Percentiles rank a stretch among this genome's conserved stretches.
Conservation (phyloP, 805 yeast genomes). For the Naumovozyma dairenensis region DNA sequence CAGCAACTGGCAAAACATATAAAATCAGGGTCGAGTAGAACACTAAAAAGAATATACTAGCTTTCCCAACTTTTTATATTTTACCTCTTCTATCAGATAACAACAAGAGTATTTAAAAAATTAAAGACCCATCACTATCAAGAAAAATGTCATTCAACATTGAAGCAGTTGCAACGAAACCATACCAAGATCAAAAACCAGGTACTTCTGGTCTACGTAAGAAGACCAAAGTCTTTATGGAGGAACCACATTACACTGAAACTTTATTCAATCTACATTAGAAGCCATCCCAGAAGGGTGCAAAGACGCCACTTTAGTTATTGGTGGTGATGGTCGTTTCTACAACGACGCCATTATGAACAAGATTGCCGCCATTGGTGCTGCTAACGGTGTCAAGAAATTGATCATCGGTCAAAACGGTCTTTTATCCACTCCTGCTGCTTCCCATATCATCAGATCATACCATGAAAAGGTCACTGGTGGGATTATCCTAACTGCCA, state of each 20-base stretch:
- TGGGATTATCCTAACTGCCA: slow-evolving; percentile 91
- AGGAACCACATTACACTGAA: slow-evolving; percentile 74
- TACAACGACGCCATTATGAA: slow-evolving; percentile 78
- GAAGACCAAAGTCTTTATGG: slow-evolving; percentile 74
- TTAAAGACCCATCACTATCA: too few species aligned
- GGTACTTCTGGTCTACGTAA: slow-evolving; percentile 96
- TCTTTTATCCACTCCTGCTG: slow-evolving; percentile 89
- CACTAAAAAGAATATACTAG: too few species aligned
- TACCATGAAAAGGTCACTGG: slow-evolving; percentile 60
- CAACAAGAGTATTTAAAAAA: too few species aligned
- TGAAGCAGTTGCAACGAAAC: slow-evolving; percentile 47
- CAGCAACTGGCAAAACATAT: too few species aligned
- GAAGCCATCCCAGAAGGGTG: slow-evolving; percentile 88
- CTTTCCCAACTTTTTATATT: too few species aligned
- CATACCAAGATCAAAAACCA: slow-evolving; percentile 88
- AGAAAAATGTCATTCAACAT: slow-evolving; percentile 15
- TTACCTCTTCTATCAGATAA: too few species aligned
- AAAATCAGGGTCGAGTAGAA: too few species aligned
- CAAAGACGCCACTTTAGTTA: slow-evolving; percentile 61
- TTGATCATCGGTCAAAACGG: slow-evolving; percentile 84
- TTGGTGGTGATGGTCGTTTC: slow-evolving; percentile 96
- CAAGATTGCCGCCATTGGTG: slow-evolving; percentile 70
- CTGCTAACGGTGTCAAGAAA: slow-evolving; percentile 84
- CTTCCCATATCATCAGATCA: slow-evolving; percentile 83
- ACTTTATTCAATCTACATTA: slow-evolving; percentile 80